A percentile compares a stretch with the other conserved stretches of the same genome.
Evolutionary conservation across 306 rosid species (phyloP).

Genomic region (Cotoneaster glaucophyllus): DNA sequence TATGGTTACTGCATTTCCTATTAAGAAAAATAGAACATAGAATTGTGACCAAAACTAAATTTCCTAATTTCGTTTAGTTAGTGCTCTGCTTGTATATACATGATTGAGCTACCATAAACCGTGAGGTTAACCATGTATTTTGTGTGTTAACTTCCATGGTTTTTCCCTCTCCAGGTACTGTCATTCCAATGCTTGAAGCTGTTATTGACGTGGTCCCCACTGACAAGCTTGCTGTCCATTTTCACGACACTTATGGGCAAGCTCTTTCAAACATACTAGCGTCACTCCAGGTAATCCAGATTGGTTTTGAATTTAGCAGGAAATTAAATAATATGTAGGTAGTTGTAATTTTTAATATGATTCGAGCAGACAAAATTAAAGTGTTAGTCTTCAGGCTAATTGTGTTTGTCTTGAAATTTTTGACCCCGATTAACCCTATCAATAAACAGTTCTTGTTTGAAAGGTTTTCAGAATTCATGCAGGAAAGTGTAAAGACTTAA

Average conservation of each 20-base stretch:
- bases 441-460: not conserved
- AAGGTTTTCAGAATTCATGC: not conserved
- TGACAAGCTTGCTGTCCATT: slow-evolving; percentile 80
- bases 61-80: not conserved
- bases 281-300: slow-evolving; percentile 70
- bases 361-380: not conserved
- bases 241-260: slow-evolving; percentile 97
- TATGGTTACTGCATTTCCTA: too few species aligned
- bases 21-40: too few species aligned
- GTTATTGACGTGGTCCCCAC: slow-evolving; percentile 60
- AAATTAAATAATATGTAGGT: not conserved
- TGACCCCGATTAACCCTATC: not conserved
- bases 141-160: not conserved
- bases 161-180: slow-evolving; percentile 42
- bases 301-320: not conserved
- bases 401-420: not conserved
- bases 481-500: not conserved
- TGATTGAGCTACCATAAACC: not conserved
- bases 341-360: not conserved
- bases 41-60: too few species aligned
- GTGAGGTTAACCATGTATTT: not conserved
- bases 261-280: slow-evolving; percentile 75
- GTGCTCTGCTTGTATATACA: not conserved
- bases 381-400: not conserved
- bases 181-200: slow-evolving; percentile 85